Conservation (phyloP, 805 yeast genomes). For the Wickerhamia fluorescens region DNA sequence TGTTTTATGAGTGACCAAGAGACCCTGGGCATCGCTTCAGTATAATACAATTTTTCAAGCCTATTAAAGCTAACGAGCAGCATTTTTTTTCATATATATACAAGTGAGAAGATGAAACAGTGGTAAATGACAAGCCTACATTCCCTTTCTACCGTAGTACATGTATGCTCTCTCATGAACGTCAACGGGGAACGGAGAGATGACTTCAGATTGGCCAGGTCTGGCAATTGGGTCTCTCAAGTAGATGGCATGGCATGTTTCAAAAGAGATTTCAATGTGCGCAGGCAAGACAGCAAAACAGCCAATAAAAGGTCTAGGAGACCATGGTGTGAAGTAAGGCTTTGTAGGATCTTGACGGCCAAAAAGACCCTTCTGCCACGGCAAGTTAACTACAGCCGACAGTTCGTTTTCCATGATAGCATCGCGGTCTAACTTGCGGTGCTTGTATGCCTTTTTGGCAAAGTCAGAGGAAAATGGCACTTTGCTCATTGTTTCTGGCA, state of each 20-base stretch:
- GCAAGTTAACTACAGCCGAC: conserved; percentile 48
- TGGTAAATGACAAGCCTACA: conserved; percentile 16
- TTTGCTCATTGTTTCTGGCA: conserved; percentile 19
- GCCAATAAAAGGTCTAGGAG: conserved; percentile 86
- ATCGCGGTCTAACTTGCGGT: conserved; percentile 33
- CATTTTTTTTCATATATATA: conserved; percentile 6
- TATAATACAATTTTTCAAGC: no score
- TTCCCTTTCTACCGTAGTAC: conserved; percentile 79
- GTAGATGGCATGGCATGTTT: conserved; percentile 94
- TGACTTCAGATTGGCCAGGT: conserved; percentile 94
- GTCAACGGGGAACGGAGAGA: conserved; percentile 76
- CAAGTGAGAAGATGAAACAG: conserved; percentile 5
- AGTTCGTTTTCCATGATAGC: conserved; percentile 46
- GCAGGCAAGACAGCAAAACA: conserved; percentile 90
- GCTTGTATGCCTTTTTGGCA: conserved; percentile 24
- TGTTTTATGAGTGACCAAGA: conserved; percentile 19
- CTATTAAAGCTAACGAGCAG: no score
- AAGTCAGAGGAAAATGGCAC: conserved; percentile 23
- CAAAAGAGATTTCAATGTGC: conserved; percentile 84
- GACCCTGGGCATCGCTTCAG: conserved; percentile 29
- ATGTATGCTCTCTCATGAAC: conserved; percentile 91
- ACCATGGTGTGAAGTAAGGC: conserved; percentile 95
- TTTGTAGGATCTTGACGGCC: conserved; percentile 75
- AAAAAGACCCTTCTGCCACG: conserved; percentile 73
- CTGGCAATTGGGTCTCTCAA: conserved; percentile 95